Conservation (phyloP, 371 early-diverging fungal genomes). For the Mucor lusitanicus region DNA sequence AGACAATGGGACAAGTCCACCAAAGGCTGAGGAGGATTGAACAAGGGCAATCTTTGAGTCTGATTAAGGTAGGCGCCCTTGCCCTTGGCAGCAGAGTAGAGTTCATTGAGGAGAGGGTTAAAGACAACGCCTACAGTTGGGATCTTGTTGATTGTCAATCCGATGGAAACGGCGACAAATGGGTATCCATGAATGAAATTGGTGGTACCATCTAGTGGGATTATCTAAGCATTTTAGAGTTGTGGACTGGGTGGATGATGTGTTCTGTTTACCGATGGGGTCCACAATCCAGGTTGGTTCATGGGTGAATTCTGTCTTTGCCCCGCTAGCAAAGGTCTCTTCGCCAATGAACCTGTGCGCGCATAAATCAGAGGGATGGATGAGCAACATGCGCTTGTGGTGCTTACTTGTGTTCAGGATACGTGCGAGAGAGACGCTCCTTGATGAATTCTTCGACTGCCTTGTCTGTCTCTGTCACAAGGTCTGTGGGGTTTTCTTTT, state of each 20-base stretch:
- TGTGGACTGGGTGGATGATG: neutral
- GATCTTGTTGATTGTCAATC: conserved; percentile 68
- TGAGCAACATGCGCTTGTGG: neutral
- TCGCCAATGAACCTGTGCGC: conserved; percentile 79
- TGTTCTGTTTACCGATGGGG: conserved; percentile 64
- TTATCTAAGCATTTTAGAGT: conserved; percentile 1
- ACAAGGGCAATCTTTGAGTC: conserved; percentile 60
- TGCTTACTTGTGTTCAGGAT: conserved; percentile 66
- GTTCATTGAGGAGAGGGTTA: conserved; percentile 86
- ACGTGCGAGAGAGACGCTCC: conserved; percentile 55
- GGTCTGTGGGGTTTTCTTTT: conserved; percentile 73
- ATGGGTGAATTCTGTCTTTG: conserved; percentile 63
- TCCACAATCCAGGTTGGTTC: conserved; percentile 92
- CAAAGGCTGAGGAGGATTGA: conserved; percentile 59
- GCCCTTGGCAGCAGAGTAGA: conserved; percentile 67
- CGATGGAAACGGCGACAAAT: conserved; percentile 86
- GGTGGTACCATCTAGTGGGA: conserved; percentile 75
- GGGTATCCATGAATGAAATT: conserved; percentile 93
- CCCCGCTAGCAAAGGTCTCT: conserved; percentile 72
- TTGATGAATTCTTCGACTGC: conserved; percentile 77
- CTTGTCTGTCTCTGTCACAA: conserved; percentile 86
- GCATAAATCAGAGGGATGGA: neutral
- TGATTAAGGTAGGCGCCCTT: conserved; percentile 71
- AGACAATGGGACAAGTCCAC: conserved; percentile 68
- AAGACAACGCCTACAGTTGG: conserved; percentile 91